These are phyloP conservation scores for Erodium chrysanthum DNA, from an alignment of 441 rosid species.

Conservation along the genomic window DNA sequence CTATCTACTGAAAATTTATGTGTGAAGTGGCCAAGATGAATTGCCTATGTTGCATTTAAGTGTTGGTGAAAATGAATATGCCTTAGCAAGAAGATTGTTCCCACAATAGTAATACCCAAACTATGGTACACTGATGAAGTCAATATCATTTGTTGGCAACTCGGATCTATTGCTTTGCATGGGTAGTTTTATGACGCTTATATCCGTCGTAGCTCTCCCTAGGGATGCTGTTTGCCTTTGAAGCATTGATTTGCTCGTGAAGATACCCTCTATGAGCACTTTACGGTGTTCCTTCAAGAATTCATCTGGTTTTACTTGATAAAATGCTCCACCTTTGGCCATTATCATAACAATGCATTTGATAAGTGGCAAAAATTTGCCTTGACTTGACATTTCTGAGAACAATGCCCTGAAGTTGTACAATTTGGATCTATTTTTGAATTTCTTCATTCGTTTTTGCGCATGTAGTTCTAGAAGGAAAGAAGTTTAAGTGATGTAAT, in stretches of 20 bases:
- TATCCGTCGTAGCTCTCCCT: background rate
- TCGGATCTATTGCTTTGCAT: background rate
- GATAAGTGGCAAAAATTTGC: background rate
- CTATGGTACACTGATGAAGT: slow-evolving; percentile 2
- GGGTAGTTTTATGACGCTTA: slow-evolving; percentile 1
- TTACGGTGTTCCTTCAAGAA: background rate
- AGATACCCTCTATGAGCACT: background rate
- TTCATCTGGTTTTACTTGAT: background rate
- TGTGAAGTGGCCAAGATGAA: background rate
- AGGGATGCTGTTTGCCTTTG: background rate
- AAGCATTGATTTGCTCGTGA: background rate
- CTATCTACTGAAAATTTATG: background rate
- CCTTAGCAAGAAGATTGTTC: background rate
- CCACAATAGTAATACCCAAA: background rate
- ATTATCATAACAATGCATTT: background rate
- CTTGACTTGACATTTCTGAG: slow-evolving; percentile 3
- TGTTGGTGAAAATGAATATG: background rate
- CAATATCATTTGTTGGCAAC: background rate
- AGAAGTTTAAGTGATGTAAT: slow-evolving; percentile 3
- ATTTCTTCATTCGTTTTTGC: background rate
- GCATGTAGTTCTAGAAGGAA: background rate
- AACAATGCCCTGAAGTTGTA: background rate
- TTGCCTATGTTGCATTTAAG: background rate
- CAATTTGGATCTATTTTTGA: background rate
- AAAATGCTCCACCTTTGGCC: background rate